Percentiles rank a stretch among this genome's conserved stretches.
Evolutionary conservation across 805 yeast species (phyloP).

Genomic region (Geotrichum ghanense): DNA sequence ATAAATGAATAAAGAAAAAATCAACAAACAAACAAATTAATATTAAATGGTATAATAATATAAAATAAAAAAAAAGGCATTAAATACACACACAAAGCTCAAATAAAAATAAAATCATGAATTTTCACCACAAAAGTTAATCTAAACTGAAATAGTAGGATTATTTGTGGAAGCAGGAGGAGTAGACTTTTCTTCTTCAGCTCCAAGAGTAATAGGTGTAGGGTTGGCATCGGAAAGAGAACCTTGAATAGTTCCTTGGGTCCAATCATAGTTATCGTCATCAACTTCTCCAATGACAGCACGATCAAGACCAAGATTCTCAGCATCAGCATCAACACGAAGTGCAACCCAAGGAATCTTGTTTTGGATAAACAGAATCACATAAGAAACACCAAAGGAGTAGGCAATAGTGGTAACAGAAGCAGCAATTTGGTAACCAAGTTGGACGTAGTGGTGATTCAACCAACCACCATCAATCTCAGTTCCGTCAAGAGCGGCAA

Average conservation of each 20-base stretch:
- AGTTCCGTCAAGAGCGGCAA: conserved; percentile 71
- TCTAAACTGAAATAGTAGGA: no score
- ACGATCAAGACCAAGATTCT: conserved; percentile 77
- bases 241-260: background rate
- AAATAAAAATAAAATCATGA: no score
- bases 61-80: no score
- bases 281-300: conserved; percentile 89
- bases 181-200: background rate
- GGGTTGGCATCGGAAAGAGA: no score
- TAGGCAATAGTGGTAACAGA: conserved; percentile 61
- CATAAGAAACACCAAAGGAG: conserved; percentile 68
- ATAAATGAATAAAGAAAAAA: no score
- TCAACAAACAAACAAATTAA: no score
- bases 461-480: conserved; percentile 84
- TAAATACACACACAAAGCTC: no score
- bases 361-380: conserved; percentile 63
- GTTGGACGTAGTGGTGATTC: conserved; percentile 78
- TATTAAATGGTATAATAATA: no score
- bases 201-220: background rate
- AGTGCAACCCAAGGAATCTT: conserved; percentile 71
- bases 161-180: no score
- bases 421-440: conserved; percentile 91
- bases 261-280: conserved; percentile 25
- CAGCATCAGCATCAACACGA: conserved; percentile 84
- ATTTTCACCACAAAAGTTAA: no score